Conservation (phyloP, 1,139 yeast species). For the Yamadazyma sp. region DNA sequence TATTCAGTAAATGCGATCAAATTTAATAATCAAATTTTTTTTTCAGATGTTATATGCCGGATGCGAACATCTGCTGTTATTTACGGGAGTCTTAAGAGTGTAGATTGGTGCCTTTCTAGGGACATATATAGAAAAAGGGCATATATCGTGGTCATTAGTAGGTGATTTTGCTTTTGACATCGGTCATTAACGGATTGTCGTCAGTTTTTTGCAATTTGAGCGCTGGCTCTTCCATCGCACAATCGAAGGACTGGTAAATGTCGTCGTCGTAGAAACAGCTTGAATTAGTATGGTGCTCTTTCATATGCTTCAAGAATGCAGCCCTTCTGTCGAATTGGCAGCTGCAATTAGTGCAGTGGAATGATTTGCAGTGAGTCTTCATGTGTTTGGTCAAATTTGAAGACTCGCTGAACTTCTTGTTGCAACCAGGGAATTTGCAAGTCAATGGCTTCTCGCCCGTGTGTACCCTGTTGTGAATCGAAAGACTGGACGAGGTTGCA, state of each 20-base stretch:
- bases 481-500: constrained; percentile 54
- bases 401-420: constrained; percentile 82
- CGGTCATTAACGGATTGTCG: constrained; percentile 1
- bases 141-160: background rate
- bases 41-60: constrained; percentile 1
- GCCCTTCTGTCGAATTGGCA: constrained; percentile 49
- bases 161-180: background rate
- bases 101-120: too few relatives aligned
- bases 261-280: background rate
- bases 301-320: constrained; percentile 41
- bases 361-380: constrained; percentile 58
- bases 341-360: constrained; percentile 52
- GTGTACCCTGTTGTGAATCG: constrained; percentile 55
- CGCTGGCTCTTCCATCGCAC: background rate
- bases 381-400: constrained; percentile 87
- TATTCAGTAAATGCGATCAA: background rate
- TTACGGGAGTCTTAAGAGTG: too few relatives aligned
- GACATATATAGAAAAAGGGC: too few relatives aligned
- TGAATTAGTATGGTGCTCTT: constrained; percentile 16
- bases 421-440: constrained; percentile 81
- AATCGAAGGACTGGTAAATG: background rate
- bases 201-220: background rate
- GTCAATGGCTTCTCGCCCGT: constrained; percentile 73
- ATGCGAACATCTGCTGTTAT: background rate
- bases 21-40: background rate